Base-by-base conservation (phyloP, 805 yeast genomes). In the Yarrowia phangngaensis region DNA sequence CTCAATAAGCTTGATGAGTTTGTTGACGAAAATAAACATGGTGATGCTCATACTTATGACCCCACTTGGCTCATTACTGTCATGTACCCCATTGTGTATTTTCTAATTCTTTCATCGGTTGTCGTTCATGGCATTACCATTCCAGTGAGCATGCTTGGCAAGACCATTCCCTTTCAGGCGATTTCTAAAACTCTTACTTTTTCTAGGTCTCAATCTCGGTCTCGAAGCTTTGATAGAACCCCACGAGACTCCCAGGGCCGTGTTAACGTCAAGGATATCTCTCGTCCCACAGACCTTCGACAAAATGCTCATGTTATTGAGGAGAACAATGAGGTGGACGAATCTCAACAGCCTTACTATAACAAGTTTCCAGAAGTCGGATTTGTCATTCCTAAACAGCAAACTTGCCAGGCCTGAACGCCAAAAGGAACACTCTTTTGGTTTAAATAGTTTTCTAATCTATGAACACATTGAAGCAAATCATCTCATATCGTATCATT, bases 21-120 rank as follows among this genome's bases (percentile, higher is more conserved):
- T 22, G 35, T 41, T 3, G 48, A 41, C 4, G 48, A 41, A 30
- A 41, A 41, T 15, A 29, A 41, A n/a, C 19, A 12, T 4, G 48
- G 48, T 3, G 48, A 41, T 6, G 23, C 16, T 15, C 55, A 46
- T n/a, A 20, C 54, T 7, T 22, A 34, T 9, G 43, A 46, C 1
- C 45, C 53, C 12, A 28, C 38, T 58, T 79, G 72, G 56, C 60
- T 80, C 12, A 68, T 76, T 26, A 71, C 76, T 0, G 59, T 71
- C 12, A 67, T 81, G 32, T 78, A 85, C 82, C 87, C 88, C 0
- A 70, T 81, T 11, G 78, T 79, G 0, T 79, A 84, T 40, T 84
- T 84, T 58, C 68, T 81, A 53, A 79, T 84, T 35, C 70, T 84
- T 2, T 72, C 82, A 1, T 83, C 90, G 0, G 79, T 84, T 54